Evolutionary conservation across 2,329 filamentous ascomycete species (phyloP), one percentile per base, ranked within the genome.

Genomic region (Nemania sp.): DNA sequence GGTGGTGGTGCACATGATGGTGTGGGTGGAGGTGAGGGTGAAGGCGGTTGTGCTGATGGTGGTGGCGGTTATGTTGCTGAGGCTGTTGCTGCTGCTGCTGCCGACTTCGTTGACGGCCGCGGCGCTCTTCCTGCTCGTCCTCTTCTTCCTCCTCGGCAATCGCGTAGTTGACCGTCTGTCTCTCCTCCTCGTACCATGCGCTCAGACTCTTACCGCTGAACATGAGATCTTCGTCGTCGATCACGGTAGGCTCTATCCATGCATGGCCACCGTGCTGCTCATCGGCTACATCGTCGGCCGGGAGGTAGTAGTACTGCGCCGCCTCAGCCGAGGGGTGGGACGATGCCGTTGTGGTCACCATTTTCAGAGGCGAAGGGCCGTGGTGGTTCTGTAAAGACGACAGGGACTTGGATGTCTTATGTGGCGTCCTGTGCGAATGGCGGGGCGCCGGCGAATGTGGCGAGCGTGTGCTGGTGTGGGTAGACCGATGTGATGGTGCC

Each of bases 171-270:
- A 75, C 66, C 15, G 75, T 70, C 44, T 74, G 70, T 36, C 79
- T 74, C 58, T 82, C 80, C 70, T 84, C 81, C 69, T 84, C 81
- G 66, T 84, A 82, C 80, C 80, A 83, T 14, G 76, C 71, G 66
- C 80, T 80, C 36, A 84, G 68, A 33, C 80, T 75, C 75, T 84
- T 84, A 62, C 81, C 81, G 51, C 80, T 80, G 61, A 84, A 84
- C 67, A 77, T 83, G 31, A 84, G 72, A 59, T 84, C 81, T 52
- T 83, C 80, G 64, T 84, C 81, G 51, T 84, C 80, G 62, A 84
- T 84, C 56, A 80, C 72, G 43, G 78, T 83, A 28, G 78, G 76
- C 49, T 78, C 74, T 58, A 80, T 75, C 80, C 80, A 83, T 40
- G 65, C 66, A 30, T 64, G 62, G 15, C 61, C 60, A n/a, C 63